Evolutionary conservation across 805 yeast species (phyloP).

Genomic region (Brettanomyces anomalus): DNA sequence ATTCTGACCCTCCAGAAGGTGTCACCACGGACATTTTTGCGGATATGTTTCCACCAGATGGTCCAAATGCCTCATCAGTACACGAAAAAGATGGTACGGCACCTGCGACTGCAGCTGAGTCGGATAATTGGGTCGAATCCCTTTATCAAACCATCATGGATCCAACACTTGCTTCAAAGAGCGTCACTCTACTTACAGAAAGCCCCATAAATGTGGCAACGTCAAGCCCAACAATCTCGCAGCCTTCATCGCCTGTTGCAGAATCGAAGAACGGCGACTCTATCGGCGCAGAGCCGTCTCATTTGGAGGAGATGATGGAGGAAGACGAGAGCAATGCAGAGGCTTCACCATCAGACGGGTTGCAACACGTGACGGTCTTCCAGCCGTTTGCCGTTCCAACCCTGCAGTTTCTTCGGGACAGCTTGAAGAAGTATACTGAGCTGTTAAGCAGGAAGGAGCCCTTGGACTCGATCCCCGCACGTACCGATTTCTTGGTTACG

Average conservation of each 20-base stretch:
- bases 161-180: constrained; percentile 3
- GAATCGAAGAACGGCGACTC: background rate
- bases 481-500: constrained; percentile 20
- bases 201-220: background rate
- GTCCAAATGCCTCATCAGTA: background rate
- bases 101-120: background rate
- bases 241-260: background rate
- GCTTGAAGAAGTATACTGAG: constrained; percentile 16
- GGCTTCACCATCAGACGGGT: background rate
- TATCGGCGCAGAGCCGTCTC: background rate
- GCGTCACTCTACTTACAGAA: constrained; percentile 1
- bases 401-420: constrained; percentile 12
- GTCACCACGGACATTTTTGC: background rate
- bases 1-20: background rate
- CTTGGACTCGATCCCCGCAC: constrained; percentile 12
- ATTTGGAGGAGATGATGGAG: background rate
- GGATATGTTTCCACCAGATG: constrained; percentile 1
- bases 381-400: background rate
- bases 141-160: background rate
- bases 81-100: background rate
- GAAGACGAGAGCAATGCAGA: background rate
- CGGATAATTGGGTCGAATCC: constrained; percentile 2
- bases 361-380: background rate
- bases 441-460: constrained; percentile 12
- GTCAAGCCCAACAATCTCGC: constrained; percentile 2